Conservation (phyloP, 768 basidiomycete genomes). For the Suillus weaverae region DNA sequence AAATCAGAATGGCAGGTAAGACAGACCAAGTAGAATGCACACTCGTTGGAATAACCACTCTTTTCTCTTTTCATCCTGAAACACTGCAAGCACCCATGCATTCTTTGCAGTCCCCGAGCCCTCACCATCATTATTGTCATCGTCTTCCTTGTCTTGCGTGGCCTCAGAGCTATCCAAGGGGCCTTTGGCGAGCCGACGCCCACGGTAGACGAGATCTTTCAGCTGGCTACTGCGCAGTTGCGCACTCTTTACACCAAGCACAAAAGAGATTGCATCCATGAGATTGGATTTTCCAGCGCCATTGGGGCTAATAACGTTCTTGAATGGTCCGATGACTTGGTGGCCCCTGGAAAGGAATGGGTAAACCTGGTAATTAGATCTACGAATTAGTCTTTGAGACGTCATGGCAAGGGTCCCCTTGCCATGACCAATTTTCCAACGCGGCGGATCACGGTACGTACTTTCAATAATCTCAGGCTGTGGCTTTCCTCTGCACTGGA, state of each 20-base stretch:
- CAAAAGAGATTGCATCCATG: slow-evolving; percentile 99
- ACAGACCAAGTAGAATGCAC: slow-evolving; percentile 48
- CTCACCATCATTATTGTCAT: slow-evolving; percentile 50
- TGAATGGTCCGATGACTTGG: slow-evolving; percentile 88
- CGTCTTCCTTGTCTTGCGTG: slow-evolving; percentile 44
- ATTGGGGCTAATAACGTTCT: slow-evolving; percentile 95
- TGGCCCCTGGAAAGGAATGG: slow-evolving; percentile 51
- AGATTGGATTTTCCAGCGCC: slow-evolving; percentile 98
- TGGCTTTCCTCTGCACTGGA: too few species aligned
- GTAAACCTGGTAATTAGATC: slow-evolving; percentile 6
- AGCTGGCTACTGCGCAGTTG: slow-evolving; percentile 92
- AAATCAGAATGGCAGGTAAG: not conserved
- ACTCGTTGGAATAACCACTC: slow-evolving; percentile 92
- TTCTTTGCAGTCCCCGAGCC: slow-evolving; percentile 87
- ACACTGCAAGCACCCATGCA: slow-evolving; percentile 96
- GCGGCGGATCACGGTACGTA: too few species aligned
- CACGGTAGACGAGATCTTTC: slow-evolving; percentile 96
- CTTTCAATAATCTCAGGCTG: too few species aligned
- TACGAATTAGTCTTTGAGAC: not conserved
- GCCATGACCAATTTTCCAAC: too few species aligned
- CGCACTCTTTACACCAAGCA: slow-evolving; percentile 92
- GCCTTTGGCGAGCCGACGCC: slow-evolving; percentile 63
- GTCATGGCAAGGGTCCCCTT: too few species aligned
- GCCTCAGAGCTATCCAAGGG: slow-evolving; percentile 44
- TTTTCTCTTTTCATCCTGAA: slow-evolving; percentile 70